Evolutionary conservation across 331 rosid species (phyloP).

Genomic region (Quercus tomentella): DNA sequence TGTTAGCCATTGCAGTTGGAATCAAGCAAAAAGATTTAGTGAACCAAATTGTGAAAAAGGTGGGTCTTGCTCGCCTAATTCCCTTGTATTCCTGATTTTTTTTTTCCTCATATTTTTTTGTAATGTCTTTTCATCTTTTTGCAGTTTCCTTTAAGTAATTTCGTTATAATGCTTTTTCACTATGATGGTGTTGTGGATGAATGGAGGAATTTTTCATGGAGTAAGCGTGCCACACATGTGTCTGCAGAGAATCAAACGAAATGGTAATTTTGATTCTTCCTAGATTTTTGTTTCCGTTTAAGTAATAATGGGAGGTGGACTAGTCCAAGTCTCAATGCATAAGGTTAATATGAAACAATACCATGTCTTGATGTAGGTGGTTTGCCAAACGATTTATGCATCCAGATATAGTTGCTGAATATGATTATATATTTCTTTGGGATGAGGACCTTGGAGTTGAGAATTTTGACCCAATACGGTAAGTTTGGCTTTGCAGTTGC

Average conservation of each 20-base stretch:
- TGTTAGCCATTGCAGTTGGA: conserved; percentile 88
- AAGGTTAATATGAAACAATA: not conserved
- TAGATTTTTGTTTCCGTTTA: not conserved
- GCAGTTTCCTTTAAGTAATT: conserved; percentile 42
- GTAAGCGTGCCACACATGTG: conserved; percentile 37
- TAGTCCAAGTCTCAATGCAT: not conserved
- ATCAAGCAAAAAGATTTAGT: conserved; percentile 74
- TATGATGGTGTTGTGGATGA: conserved; percentile 49
- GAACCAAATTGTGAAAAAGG: conserved; percentile 70
- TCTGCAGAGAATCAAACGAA: conserved; percentile 49
- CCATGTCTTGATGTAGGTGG: conserved; percentile 38
- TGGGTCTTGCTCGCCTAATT: conserved; percentile 17
- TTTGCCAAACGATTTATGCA: conserved; percentile 55
- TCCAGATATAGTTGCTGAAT: conserved; percentile 52
- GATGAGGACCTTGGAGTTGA: conserved; percentile 60
- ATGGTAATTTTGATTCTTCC: conserved; percentile 24
- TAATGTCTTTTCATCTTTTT: not conserved
- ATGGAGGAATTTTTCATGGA: conserved; percentile 47
- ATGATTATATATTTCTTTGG: conserved; percentile 55
- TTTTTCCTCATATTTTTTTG: not conserved
- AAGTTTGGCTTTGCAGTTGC: not conserved
- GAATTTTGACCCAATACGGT: conserved; percentile 46
- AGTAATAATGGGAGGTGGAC: not conserved
- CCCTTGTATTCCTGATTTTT: conserved; percentile 1
- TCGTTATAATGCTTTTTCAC: conserved; percentile 49